Evolutionary conservation across 345 rosid genomes (phyloP), one percentile per base, ranked within the genome.

Genomic region (Camelina laxa): DNA sequence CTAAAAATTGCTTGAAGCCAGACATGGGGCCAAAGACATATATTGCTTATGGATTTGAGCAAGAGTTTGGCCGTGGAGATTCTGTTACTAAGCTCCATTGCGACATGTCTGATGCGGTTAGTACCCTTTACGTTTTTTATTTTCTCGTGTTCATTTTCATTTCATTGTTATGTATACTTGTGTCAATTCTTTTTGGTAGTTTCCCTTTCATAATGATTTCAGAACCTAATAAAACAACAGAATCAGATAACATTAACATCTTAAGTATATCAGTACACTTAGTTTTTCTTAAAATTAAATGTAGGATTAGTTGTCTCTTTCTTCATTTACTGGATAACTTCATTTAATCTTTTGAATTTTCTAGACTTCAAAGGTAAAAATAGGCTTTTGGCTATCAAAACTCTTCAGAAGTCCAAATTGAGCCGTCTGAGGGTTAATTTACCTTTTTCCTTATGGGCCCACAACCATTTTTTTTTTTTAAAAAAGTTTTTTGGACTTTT

Each of bases 1-100:
- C 93, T 0, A 3, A 64, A 9, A 2, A 62, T 0, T 84, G 77
- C 68, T 49, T 91, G 70, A 91, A 85, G 78, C 96, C 98, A 10
- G 92, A 93, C 79, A 74, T 91, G 91, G 93, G 97, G 66, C 97
- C 97, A 9, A 91, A 93, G 82, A 85, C 96, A 0, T 87, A 87
- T 42, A 83, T 93, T 69, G 96, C 91, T 17, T 87, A 87, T 82
- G 97, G 97, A 50, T 65, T 84, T 78, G 60, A 70, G 30, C 71
- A 87, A 79, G 98, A 89, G 77, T 83, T 85, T 62, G 92, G 93
- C 20, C 93, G 92, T 69, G 97, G 92, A 53, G 96, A 93, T 77
- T 89, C 93, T 55, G 93, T 90, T 24, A 93, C 97, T 42, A 89
- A 91, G 83, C 93, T 93, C 77, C 97, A 93, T 5, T 91, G 87